Evolutionary conservation across 2,329 filamentous ascomycete species (phyloP), one percentile per base, ranked within the genome.

Genomic region (Cryphonectria carpinicola): DNA sequence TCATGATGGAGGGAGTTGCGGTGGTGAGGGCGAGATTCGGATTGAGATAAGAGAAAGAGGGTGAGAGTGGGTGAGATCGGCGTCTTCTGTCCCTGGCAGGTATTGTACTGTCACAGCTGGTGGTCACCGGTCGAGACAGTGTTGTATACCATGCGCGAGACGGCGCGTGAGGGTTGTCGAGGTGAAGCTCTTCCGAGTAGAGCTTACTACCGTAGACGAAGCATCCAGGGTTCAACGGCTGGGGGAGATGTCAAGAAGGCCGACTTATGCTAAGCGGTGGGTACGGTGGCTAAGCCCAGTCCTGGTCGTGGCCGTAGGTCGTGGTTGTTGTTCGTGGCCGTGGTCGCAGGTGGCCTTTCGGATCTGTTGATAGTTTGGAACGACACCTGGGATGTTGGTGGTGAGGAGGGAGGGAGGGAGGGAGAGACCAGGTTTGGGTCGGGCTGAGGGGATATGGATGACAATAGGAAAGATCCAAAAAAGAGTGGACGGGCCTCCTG

Each of bases 1-100:
- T 93, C 93, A 97, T 97, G 78, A 90, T 81, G 58, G 22, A 32
- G 58, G 2, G 2, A 32, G 32, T 32, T 65, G 54, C n/a, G 58
- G 17, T 25, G 65, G 17, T 25, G 65, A 17, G 43, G 72, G 68
- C 58, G 37, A 49, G 61, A 64, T 49, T 46, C 62, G 43, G 65
- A 62, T 41, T 73, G 70, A 75, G 58, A 32, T 32, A 32, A 32
- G 4, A 4, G 32, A 32, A 41, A 13, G 60, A 11, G 17, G 46
- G 19, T 10, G 46, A 49, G 46, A 10, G 46, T n/a, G 19, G 19
- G 19, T 37, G 22, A 39, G 37, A 10, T 46, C 14, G 32, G 25
- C 46, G 54, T 67, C 17, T 60, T 49, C 65, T 66, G 49, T 39
- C 32, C 32, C 17, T 62, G 58, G 58, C 58, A 62, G 58, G 61